phyloP scores from a whole-genome alignment of 2,329 filamentous ascomycete species.

The Talaromyces verruculosus region DNA sequence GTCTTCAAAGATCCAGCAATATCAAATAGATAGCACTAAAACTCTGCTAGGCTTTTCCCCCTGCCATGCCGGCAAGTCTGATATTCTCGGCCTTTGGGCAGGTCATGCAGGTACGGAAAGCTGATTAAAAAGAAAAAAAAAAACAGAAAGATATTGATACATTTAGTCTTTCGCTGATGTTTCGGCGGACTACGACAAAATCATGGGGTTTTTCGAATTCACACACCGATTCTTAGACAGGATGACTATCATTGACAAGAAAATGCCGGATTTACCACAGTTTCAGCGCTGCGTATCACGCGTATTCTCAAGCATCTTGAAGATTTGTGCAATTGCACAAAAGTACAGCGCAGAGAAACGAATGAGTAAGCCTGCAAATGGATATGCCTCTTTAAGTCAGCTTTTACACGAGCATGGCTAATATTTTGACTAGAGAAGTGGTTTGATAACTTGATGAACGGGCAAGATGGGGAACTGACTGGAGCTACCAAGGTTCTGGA shows the following conservation, averaged over 20 bases:
- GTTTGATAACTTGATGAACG: constrained; percentile 10
- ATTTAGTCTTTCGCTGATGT: constrained; percentile 8
- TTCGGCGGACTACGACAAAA: constrained; percentile 12
- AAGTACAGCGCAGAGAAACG: not conserved
- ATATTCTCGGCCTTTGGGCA: constrained; percentile 16
- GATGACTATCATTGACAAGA: constrained; percentile 8
- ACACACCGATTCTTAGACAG: constrained; percentile 10
- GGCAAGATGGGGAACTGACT: not conserved
- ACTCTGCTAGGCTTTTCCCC: not conserved
- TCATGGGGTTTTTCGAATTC: constrained; percentile 16
- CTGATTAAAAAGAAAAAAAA: no score
- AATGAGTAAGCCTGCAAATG: constrained; percentile 6
- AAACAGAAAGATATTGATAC: not conserved
- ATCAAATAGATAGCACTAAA: not conserved
- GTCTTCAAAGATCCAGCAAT: not conserved
- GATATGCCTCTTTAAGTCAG: not conserved
- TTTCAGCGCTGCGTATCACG: constrained; percentile 11
- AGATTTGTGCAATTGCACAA: constrained; percentile 9
- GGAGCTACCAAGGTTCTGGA: constrained; percentile 1
- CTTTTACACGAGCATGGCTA: not conserved
- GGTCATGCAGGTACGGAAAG: constrained; percentile 13
- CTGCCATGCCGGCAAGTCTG: constrained; percentile 11
- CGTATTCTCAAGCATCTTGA: constrained; percentile 8
- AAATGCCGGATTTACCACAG: constrained; percentile 1
- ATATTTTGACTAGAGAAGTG: constrained; percentile 14